Conservation (phyloP, 179 eudicot species). For the Spinacia oleracea region DNA sequence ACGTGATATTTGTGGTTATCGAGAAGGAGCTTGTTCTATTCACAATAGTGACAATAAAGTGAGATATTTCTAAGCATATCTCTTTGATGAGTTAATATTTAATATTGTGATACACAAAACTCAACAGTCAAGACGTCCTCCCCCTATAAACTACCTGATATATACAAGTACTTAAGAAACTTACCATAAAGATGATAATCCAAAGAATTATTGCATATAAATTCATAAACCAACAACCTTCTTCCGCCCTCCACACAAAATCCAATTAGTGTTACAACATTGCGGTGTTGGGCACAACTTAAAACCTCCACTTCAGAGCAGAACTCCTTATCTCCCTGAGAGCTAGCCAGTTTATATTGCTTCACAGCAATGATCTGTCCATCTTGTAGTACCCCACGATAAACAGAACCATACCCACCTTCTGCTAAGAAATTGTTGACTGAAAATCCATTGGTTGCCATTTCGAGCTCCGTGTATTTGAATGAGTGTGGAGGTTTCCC, state of each 20-base stretch:
- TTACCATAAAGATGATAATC: slow-evolving; percentile 84
- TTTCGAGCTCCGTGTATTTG: slow-evolving; percentile 58
- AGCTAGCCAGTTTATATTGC: slow-evolving; percentile 73
- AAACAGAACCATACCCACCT: slow-evolving; percentile 85
- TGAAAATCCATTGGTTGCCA: slow-evolving; percentile 69
- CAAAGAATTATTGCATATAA: slow-evolving; percentile 74
- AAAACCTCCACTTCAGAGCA: slow-evolving; percentile 81
- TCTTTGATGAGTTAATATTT: background rate
- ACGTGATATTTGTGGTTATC: background rate
- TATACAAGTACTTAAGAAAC: background rate
- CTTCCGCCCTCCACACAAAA: slow-evolving; percentile 69
- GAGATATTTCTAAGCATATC: background rate
- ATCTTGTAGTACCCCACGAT: slow-evolving; percentile 63
- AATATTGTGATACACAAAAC: background rate
- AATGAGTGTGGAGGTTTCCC: slow-evolving; percentile 72
- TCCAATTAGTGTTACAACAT: slow-evolving; percentile 81
- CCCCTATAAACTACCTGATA: background rate
- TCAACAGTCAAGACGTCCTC: background rate
- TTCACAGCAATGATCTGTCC: slow-evolving; percentile 80
- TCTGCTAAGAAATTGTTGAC: slow-evolving; percentile 66
- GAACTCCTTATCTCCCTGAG: slow-evolving; percentile 80
- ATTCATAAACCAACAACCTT: slow-evolving; percentile 76
- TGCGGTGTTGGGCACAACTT: slow-evolving; percentile 91
- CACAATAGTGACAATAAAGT: background rate
- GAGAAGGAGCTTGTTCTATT: background rate